Evolutionary conservation across 23 red algal species (phyloP), one percentile per base, ranked within the genome.

Genomic region (Cyanidium caldarium): DNA sequence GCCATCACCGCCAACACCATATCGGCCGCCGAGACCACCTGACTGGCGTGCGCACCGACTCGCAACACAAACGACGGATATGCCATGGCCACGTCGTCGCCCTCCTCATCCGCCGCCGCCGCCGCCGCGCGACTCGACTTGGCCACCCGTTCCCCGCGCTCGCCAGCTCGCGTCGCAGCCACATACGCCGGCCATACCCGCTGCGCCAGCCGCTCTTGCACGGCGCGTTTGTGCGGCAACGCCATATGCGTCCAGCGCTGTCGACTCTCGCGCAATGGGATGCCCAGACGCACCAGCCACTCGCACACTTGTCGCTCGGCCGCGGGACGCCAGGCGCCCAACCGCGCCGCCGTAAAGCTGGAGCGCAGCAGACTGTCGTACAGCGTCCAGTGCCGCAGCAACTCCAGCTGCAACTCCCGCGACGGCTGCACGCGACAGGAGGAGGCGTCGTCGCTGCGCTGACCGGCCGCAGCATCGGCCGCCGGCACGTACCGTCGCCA

Each of bases 351-450:
- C 34, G 75, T 75, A 30, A 81, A 82, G 23, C 76, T 45, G 37
- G 79, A 83, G 26, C 82, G 75, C 39, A 84, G 23, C 0, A 95
- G 68, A 38, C 75, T 73, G 23, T 84, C 82, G 76, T 77, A 79
- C 38, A 95, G 80, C 36, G 66, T 86, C 83, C 90, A 87, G 58
- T 85, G 90, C 14, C 90, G 82, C 46, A 95, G 68, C 71, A 95
- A 75, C 65, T 95, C 90, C 25, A 95, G 69, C n/a, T 77, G 80
- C 17, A 85, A 73, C 70, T 95, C 90, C 0, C 25, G 26, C 10
- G 51, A 61, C 10, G 51, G 51, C 23, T 61, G n/a, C 10, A 61
- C n/a, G 31, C 7, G 13, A 10, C n/a, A 5, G n/a, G 31, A 25
- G 41, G 13, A 13, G 10, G 51, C 23, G 23, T 12, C 51, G 7